Percentiles rank a stretch among this genome's conserved stretches.
Conservation (phyloP, 345 rosid genomes). For the Balakata baccata region DNA sequence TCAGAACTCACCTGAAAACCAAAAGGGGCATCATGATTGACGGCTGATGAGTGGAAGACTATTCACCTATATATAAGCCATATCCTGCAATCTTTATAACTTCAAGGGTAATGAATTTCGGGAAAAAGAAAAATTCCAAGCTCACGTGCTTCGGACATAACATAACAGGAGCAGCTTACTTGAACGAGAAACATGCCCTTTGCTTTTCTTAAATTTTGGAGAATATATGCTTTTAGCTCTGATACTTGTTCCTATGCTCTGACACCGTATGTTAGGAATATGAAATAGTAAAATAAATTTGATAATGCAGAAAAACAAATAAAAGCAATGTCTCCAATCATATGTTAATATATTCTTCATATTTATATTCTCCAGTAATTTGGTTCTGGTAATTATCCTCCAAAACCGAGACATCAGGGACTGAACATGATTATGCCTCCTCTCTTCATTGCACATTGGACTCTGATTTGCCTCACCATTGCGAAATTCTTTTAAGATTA, state of each 20-base stretch:
- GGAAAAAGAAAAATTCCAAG: background rate
- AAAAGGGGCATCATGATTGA: too few species aligned
- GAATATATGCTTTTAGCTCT: background rate
- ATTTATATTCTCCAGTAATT: background rate
- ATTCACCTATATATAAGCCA: background rate
- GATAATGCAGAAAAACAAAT: too few species aligned
- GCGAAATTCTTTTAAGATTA: too few species aligned
- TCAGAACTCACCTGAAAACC: slow-evolving; percentile 3
- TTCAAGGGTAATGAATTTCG: background rate
- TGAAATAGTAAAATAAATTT: too few species aligned
- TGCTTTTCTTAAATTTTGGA: background rate
- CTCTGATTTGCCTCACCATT: too few species aligned
- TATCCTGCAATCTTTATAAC: background rate
- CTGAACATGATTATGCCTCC: too few species aligned
- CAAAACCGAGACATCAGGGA: too few species aligned
- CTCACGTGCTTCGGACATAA: background rate
- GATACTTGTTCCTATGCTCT: too few species aligned
- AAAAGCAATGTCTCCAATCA: too few species aligned
- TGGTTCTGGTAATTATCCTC: background rate
- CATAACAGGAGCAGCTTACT: background rate
- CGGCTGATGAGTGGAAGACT: background rate
- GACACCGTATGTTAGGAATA: too few species aligned
- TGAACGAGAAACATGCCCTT: background rate
- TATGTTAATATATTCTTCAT: background rate
- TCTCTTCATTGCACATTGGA: too few species aligned